Percentiles rank a stretch among this genome's conserved stretches.
phyloP scores from a whole-genome alignment of 768 basidiomycete species.

The Trichaptum fuscoviolaceum region DNA sequence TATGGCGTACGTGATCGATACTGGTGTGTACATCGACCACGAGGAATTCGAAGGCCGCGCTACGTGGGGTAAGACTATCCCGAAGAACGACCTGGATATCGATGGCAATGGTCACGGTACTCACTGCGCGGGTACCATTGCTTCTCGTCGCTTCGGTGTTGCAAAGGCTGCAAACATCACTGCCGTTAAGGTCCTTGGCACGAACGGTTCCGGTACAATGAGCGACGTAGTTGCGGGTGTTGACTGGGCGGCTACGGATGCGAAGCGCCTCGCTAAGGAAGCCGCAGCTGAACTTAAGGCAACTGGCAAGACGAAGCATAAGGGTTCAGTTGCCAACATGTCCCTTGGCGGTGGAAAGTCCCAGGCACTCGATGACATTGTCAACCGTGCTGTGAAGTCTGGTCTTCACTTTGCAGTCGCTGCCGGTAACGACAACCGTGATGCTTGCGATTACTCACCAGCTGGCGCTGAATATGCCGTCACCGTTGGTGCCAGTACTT shows the following conservation, averaged over 20 bases:
- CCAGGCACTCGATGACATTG: constrained; percentile 72
- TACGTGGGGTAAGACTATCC: constrained; percentile 90
- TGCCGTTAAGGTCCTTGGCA: constrained; percentile 92
- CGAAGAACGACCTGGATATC: constrained; percentile 72
- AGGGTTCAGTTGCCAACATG: constrained; percentile 97
- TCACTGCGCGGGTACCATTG: constrained; percentile 95
- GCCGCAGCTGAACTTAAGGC: constrained; percentile 61
- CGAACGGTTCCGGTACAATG: constrained; percentile 93
- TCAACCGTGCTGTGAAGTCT: constrained; percentile 74
- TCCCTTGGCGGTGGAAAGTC: constrained; percentile 95
- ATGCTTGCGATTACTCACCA: constrained; percentile 92
- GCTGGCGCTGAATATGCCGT: constrained; percentile 85
- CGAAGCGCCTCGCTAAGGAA: constrained; percentile 48
- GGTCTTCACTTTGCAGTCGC: constrained; percentile 98
- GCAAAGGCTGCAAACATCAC: constrained; percentile 88
- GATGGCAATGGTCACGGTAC: constrained; percentile 96
- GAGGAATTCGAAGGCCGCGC: constrained; percentile 87
- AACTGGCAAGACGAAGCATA: constrained; percentile 79
- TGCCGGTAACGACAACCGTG: constrained; percentile 82
- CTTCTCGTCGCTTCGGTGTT: constrained; percentile 88
- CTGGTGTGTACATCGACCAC: constrained; percentile 85
- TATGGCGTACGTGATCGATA: constrained; percentile 85
- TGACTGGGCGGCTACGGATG: constrained; percentile 59
- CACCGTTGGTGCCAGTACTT: constrained; percentile 89
- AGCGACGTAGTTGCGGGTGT: constrained; percentile 90